Base-by-base conservation (phyloP, 139 green algal genomes). In the Trebouxia sp. region DNA sequence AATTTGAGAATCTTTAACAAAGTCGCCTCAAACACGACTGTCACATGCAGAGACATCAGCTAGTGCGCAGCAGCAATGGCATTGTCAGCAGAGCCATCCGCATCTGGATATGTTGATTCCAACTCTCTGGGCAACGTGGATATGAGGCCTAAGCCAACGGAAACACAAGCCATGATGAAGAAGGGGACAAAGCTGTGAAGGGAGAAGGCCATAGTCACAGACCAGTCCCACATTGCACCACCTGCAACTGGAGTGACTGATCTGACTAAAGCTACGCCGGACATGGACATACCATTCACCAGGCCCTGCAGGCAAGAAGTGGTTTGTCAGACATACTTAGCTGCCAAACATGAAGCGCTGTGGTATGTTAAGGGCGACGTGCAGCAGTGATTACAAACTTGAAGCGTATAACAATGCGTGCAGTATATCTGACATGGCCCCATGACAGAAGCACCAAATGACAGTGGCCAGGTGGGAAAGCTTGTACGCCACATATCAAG, bases 171-270 rank as follows among this genome's bases (percentile, higher is more conserved):
- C 32, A 72, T 72, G 62, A 72, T 72, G 32, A 72, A 12, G 43
- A 72, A 72, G 12, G 62, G 62, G 28, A 72, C 62, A 45, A 72
- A 72, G 35, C 28, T 72, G 62, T 72, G 62, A 3, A 72, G 62
- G 62, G 62, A 72, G 35, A 72, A 72, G 32, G 24, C 35, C 62
- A 72, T 72, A 7, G 62, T 72, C 12, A 72, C 62, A 72, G 62
- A 72, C 62, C 62, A 72, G 32, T 72, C 62, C 62, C 62, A 72
- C 62, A 72, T 72, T 5, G 62, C 62, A 42, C 62, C 62, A 28
- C 62, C 62, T 26, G 62, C 62, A 12, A 72, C 62, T 30, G 62
- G 62, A 24, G 62, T 72, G 12, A 72, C 35, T 42, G 62, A 72
- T 26, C 62, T 43, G 2, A 72, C 62, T 35, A 72, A 72, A 72